Conservation (phyloP, 2,329 filamentous ascomycete species). For the Scedosporium apiospermum region DNA sequence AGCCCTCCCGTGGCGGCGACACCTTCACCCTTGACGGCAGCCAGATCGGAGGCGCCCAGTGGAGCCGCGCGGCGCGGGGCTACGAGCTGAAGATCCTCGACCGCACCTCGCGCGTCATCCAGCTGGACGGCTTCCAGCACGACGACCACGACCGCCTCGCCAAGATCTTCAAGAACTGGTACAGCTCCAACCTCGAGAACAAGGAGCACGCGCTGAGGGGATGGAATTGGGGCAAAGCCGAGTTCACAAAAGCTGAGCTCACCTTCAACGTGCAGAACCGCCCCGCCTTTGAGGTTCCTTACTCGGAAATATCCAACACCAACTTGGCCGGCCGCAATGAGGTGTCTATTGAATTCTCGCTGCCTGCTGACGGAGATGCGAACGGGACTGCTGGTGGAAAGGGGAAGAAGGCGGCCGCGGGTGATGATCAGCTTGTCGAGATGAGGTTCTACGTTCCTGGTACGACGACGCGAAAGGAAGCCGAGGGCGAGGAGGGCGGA, state of each 20-base stretch:
- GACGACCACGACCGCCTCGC: conserved; percentile 87
- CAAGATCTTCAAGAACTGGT: conserved; percentile 98
- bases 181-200: conserved; percentile 83
- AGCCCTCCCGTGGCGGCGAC: conserved; percentile 75
- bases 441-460: conserved; percentile 99
- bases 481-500: conserved; percentile 58
- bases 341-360: conserved; percentile 87
- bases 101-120: conserved; percentile 74
- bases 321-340: conserved; percentile 97
- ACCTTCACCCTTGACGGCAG: conserved; percentile 86
- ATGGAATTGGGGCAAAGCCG: conserved; percentile 99
- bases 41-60: conserved; percentile 81
- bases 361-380: conserved; percentile 60
- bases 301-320: conserved; percentile 95
- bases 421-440: conserved; percentile 87
- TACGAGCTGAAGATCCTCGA: conserved; percentile 90
- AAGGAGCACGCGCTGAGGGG: conserved; percentile 91
- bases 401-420: conserved; percentile 83
- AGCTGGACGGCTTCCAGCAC: conserved; percentile 89
- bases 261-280: conserved; percentile 95
- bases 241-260: conserved; percentile 91
- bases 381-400: conserved; percentile 60
- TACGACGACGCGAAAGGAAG: conserved; percentile 68
- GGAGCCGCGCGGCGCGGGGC: conserved; percentile 87
- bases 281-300: conserved; percentile 92